Conservation (phyloP, 805 yeast species). For the Candida boleticola region DNA sequence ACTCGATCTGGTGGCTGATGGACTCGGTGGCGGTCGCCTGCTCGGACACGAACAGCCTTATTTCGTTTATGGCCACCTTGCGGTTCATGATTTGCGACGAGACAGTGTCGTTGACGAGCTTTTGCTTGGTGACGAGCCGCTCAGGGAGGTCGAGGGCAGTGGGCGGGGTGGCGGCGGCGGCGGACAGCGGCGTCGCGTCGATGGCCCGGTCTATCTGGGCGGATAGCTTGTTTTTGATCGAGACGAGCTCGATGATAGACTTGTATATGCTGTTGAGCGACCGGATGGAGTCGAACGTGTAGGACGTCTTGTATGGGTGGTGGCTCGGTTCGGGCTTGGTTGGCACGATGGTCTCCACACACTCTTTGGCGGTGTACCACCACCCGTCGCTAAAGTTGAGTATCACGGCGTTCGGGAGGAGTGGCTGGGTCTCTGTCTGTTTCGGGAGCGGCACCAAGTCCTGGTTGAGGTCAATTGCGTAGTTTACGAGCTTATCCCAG, state of each 20-base stretch:
- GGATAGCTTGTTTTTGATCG: constrained; percentile 20
- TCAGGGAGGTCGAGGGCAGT: neutral
- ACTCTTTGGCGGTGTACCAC: neutral
- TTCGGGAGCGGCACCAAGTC: neutral
- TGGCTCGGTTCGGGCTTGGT: neutral
- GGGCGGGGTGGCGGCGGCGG: constrained; percentile 1
- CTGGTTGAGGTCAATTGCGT: neutral
- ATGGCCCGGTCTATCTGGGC: constrained; percentile 15
- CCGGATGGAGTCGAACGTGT: constrained; percentile 30
- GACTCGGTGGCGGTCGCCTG: constrained; percentile 15
- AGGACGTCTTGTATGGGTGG: constrained; percentile 13
- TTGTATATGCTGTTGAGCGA: constrained; percentile 21
- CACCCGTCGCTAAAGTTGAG: neutral
- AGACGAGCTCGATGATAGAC: constrained; percentile 27
- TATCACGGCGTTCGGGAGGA: neutral
- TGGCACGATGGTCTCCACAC: neutral
- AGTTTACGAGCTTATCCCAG: neutral
- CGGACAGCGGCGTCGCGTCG: neutral
- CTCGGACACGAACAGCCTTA: constrained; percentile 14
- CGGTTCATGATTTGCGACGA: constrained; percentile 19
- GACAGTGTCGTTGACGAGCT: constrained; percentile 20
- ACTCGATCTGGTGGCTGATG: constrained; percentile 21
- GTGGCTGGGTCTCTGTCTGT: neutral
- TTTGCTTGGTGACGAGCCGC: constrained; percentile 18
- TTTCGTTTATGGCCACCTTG: constrained; percentile 21